A percentile compares a stretch with the other conserved stretches of the same genome.
phyloP scores from a whole-genome alignment of 768 basidiomycete genomes.

The Steccherinum ochraceum region DNA sequence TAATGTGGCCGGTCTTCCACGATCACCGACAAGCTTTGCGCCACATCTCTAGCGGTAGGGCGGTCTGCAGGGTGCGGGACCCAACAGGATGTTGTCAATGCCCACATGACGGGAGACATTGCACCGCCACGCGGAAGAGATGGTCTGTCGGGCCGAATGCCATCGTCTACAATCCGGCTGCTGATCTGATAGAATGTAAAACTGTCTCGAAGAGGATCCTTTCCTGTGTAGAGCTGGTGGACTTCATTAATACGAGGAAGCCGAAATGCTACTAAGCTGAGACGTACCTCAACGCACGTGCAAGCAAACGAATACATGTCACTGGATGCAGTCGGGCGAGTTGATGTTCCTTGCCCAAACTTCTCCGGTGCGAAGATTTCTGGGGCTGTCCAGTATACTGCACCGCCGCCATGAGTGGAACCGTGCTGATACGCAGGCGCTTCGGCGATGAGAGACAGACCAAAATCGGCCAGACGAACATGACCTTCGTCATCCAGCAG shows the following conservation, averaged over 20 bases:
- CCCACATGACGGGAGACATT: too few species aligned
- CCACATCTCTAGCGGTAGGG: too few species aligned
- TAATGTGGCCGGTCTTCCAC: too few species aligned
- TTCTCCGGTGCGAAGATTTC: neutral
- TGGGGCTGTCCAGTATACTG: conserved; percentile 1
- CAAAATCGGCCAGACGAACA: conserved; percentile 4
- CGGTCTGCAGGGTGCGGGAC: too few species aligned
- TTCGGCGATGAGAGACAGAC: neutral
- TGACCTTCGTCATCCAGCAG: conserved; percentile 3
- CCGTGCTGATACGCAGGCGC: neutral
- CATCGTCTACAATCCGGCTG: too few species aligned
- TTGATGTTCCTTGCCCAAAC: neutral
- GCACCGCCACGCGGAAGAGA: too few species aligned
- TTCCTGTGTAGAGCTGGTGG: neutral
- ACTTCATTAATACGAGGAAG: too few species aligned
- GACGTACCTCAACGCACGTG: conserved; percentile 5
- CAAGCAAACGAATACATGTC: conserved; percentile 7
- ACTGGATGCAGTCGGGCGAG: neutral
- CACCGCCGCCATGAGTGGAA: neutral
- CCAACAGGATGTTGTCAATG: too few species aligned
- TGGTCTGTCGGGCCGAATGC: too few species aligned
- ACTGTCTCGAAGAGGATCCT: neutral
- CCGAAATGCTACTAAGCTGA: neutral
- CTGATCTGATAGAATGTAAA: neutral
- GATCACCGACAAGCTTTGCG: too few species aligned